Evolutionary conservation across 306 rosid genomes (phyloP), one percentile per base, ranked within the genome.

Genomic region (Ormosia semicastrata): DNA sequence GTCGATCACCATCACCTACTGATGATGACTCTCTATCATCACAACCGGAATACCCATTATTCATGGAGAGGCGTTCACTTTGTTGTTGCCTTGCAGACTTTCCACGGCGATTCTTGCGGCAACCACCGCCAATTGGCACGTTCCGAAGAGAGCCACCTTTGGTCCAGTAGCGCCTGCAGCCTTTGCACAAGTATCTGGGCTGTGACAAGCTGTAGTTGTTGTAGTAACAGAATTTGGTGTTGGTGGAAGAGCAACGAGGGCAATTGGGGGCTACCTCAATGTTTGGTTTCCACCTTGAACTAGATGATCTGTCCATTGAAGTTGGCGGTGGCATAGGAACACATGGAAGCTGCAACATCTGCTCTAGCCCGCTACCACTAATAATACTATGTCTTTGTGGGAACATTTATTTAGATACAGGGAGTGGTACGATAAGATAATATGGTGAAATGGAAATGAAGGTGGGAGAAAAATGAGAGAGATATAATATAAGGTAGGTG

Each of bases 161-260:
- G 65, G 99, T 95, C 99, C 99, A 95, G 76, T 95, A 95, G 4
- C 99, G 88, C 11, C 95, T 46, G 76, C 99, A 95, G 60, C 87
- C 92, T 85, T 93, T 95, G 71, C 99, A 95, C 71, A 95, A 89
- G 75, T 93, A 95, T 0, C 99, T 78, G 0, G 99, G 99, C 80
- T 95, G 99, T 0, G 99, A 95, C 36, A 90, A 80, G 88, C 99
- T 93, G 91, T 95, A 95, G 89, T 95, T 95, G 87, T 95, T 95
- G 97, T 93, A 95, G 84, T 95, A 95, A 65, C 99, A 95, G 85
- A 95, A 95, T 71, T 95, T 95, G 40, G 99, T 95, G 90, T 91
- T 91, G 87, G 93, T 54, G 43, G 99, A 93, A 58, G 97, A 91
- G 56, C 98, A 95, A 0, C 99, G 92, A 34, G 99, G 98, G 62